Conservation (phyloP, 2,329 filamentous ascomycete genomes). For the Trichoderma sp. region DNA sequence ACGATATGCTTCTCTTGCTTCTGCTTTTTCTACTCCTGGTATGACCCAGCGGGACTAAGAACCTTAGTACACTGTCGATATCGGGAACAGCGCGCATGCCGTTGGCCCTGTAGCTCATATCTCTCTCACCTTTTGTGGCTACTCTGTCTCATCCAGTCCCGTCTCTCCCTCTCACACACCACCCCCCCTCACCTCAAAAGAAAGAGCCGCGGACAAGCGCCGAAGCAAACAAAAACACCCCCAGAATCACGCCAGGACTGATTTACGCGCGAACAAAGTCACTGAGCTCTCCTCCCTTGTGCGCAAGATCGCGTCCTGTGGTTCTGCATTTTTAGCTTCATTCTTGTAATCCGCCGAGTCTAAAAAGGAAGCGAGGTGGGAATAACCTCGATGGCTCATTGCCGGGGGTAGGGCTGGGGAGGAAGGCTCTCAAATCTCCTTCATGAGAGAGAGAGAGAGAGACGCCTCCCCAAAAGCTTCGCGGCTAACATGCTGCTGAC, state of each 20-base stretch:
- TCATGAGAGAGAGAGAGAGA: no score
- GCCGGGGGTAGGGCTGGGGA: background rate
- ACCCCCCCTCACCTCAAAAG: background rate
- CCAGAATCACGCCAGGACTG: slow-evolving; percentile 3
- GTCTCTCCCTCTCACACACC: no score
- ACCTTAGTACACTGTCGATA: slow-evolving; percentile 1
- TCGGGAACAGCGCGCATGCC: slow-evolving; percentile 6
- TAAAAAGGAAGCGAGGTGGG: slow-evolving; percentile 18
- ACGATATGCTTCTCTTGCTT: background rate
- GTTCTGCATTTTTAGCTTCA: background rate
- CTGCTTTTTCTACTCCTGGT: background rate
- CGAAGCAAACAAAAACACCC: slow-evolving; percentile 3
- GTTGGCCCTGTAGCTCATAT: background rate
- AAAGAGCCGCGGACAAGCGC: slow-evolving; percentile 29
- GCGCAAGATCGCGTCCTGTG: no score
- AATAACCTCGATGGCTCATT: slow-evolving; percentile 2
- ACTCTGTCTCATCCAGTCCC: background rate
- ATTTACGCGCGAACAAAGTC: slow-evolving; percentile 4
- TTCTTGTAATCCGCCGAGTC: slow-evolving; percentile 22
- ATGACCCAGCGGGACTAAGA: background rate
- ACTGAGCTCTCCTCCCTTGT: no score
- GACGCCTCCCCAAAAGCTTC: background rate
- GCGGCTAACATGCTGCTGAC: slow-evolving; percentile 12
- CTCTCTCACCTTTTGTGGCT: background rate
- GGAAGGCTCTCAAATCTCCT: no score